Evolutionary conservation across 257 asterid genomes (phyloP).

Genomic region (Leonotis leonurus): DNA sequence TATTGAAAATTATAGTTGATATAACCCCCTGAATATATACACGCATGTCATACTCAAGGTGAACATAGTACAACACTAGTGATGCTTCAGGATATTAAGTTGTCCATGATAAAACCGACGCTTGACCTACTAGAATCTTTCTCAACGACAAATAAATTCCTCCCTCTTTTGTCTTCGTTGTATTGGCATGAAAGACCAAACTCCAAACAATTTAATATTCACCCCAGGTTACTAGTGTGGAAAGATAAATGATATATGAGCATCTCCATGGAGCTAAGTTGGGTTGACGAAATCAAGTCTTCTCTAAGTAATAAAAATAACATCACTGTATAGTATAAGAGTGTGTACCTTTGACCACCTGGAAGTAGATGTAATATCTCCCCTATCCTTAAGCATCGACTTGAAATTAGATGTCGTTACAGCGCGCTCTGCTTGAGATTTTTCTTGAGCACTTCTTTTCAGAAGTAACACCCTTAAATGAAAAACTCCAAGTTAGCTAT

Average conservation of each 20-base stretch:
- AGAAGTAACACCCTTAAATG: conserved; percentile 61
- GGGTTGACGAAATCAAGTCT: conserved; percentile 16
- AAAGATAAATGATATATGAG: conserved; percentile 1
- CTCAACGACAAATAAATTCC: neutral
- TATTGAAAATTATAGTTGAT: no score
- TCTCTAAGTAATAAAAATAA: conserved; percentile 39
- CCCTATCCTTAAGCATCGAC: conserved; percentile 73
- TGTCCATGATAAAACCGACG: neutral
- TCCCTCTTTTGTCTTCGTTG: neutral
- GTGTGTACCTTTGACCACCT: conserved; percentile 97
- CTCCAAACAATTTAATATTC: neutral
- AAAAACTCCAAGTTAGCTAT: conserved; percentile 17
- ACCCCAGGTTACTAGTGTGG: neutral
- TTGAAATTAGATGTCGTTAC: conserved; percentile 60
- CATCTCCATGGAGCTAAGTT: neutral
- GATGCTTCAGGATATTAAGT: neutral
- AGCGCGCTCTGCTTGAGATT: conserved; percentile 70
- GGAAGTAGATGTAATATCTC: conserved; percentile 53
- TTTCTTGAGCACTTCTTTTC: conserved; percentile 74
- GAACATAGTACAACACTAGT: neutral
- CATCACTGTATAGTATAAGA: conserved; percentile 23
- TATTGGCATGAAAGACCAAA: neutral
- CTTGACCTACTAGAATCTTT: neutral
- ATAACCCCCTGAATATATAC: no score
- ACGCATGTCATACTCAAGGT: no score